Conservation (phyloP, 177 flowering plant species). For the Vitis hybrid region DNA sequence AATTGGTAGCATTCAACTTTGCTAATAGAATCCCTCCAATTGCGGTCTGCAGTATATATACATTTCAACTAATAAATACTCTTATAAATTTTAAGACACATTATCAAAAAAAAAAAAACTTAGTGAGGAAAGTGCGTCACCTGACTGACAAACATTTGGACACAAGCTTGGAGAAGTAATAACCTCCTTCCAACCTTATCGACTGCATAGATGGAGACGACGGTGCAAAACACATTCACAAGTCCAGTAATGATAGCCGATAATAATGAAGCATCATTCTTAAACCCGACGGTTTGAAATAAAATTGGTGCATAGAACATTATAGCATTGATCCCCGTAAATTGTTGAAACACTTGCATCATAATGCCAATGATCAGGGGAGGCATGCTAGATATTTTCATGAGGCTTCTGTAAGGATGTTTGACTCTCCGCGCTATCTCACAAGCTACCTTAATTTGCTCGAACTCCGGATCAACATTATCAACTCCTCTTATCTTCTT, state of each 20-base stretch:
- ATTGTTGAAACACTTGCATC: constrained; percentile 28
- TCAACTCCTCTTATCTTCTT: constrained; percentile 27
- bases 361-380: constrained; percentile 15
- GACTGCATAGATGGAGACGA: constrained; percentile 40
- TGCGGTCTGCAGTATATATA: constrained; percentile 7
- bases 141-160: constrained; percentile 64
- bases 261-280: constrained; percentile 19
- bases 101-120: not conserved
- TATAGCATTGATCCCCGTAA: constrained; percentile 38
- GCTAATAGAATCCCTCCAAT: constrained; percentile 31
- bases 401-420: constrained; percentile 17
- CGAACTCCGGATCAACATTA: constrained; percentile 19
- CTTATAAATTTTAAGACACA: not conserved
- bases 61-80: too few relatives aligned
- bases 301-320: constrained; percentile 39
- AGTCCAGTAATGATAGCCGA: constrained; percentile 41
- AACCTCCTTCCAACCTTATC: constrained; percentile 48
- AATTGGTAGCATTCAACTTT: constrained; percentile 10
- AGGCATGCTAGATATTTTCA: constrained; percentile 15
- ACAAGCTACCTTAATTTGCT: constrained; percentile 19
- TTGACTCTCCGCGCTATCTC: constrained; percentile 19
- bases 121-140: constrained; percentile 23
- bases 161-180: constrained; percentile 45
- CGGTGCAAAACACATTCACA: constrained; percentile 53
- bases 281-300: constrained; percentile 32